Conservation (phyloP, 345 rosid genomes). For the Nephelium lappaceum region DNA sequence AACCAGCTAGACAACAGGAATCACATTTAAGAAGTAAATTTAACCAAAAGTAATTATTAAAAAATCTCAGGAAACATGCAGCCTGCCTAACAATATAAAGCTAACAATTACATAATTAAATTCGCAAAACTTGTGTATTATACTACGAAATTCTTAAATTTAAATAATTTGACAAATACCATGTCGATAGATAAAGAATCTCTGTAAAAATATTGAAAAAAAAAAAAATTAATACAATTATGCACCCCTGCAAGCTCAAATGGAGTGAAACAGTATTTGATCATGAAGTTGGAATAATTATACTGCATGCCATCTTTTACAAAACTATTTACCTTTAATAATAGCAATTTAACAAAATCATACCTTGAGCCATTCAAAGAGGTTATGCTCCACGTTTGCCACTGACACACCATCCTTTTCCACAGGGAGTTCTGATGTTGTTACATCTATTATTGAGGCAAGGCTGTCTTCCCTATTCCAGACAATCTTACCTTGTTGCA, state of each 20-base stretch:
- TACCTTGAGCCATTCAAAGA: constrained; percentile 98
- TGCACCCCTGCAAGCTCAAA: neutral
- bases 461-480: constrained; percentile 98
- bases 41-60: neutral
- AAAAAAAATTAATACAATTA: neutral
- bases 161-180: neutral
- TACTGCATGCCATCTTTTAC: constrained; percentile 9
- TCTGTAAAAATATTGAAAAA: neutral
- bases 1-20: neutral
- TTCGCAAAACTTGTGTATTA: neutral
- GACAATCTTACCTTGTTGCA: constrained; percentile 92
- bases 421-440: constrained; percentile 88
- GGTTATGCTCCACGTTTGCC: constrained; percentile 89
- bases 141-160: neutral
- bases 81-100: neutral
- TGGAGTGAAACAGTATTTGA: neutral
- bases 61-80: neutral
- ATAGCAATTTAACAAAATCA: constrained; percentile 15
- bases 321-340: constrained; percentile 12
- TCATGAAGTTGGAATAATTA: neutral
- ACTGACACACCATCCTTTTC: constrained; percentile 88
- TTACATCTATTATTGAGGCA: constrained; percentile 85
- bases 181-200: neutral
- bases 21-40: neutral
- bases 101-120: neutral